Percentiles rank a stretch among this genome's conserved stretches.
These are phyloP conservation scores for Nannochloropsis salina DNA, from an alignment of 108 stramenopile species.

Conservation along the genomic window DNA sequence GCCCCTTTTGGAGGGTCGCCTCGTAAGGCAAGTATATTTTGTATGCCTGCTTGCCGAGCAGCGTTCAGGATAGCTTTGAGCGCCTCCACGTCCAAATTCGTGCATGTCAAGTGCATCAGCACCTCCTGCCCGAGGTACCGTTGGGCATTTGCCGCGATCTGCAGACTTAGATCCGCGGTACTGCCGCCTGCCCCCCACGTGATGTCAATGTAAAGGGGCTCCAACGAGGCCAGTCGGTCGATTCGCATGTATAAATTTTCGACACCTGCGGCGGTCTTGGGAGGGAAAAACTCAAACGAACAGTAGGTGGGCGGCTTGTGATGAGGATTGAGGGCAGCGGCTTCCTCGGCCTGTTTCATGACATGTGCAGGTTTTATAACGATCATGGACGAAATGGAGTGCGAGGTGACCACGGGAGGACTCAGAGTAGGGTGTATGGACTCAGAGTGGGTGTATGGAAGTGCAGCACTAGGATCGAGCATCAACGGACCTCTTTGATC, in stretches of 20 bases:
- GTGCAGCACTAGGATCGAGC: too few species aligned
- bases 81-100: conserved; percentile 64
- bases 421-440: background rate
- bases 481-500: conserved; percentile 33
- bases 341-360: background rate
- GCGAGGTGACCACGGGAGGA: background rate
- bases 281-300: conserved; percentile 94
- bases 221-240: conserved; percentile 81
- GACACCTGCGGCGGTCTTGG: conserved; percentile 82
- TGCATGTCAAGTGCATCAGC: conserved; percentile 81
- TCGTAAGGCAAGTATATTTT: conserved; percentile 53
- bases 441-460: background rate
- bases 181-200: conserved; percentile 82
- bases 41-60: conserved; percentile 50
- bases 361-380: too few species aligned
- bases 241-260: conserved; percentile 77
- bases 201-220: conserved; percentile 86
- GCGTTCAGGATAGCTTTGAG: conserved; percentile 31
- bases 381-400: background rate
- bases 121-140: conserved; percentile 77
- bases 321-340: conserved; percentile 18
- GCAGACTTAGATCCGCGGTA: conserved; percentile 67
- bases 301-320: conserved; percentile 58
- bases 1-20: conserved; percentile 55
- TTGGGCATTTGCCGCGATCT: conserved; percentile 74